Percentiles rank a stretch among this genome's conserved stretches.
phyloP scores from a whole-genome alignment of 805 yeast species.

The Kodamaea restingae region DNA sequence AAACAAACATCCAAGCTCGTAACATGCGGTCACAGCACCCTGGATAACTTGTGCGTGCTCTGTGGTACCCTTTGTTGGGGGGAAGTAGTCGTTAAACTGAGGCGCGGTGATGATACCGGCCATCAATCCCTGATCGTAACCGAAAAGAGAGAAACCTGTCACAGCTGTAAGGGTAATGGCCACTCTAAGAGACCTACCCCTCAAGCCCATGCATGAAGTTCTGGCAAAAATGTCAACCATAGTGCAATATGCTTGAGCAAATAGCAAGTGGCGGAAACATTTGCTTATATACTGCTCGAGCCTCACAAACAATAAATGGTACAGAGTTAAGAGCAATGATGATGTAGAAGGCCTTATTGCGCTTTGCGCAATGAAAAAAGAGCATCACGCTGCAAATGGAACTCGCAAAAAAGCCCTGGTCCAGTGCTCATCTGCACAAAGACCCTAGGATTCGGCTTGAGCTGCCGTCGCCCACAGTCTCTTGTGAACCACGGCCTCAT shows the following conservation, averaged over 20 bases:
- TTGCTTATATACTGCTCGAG: constrained; percentile 1
- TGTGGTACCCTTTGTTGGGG: constrained; percentile 25
- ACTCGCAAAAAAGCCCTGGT: no score
- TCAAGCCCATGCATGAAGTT: constrained; percentile 53
- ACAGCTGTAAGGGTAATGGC: constrained; percentile 24
- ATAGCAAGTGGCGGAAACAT: background rate
- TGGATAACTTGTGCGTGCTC: constrained; percentile 20
- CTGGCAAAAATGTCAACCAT: constrained; percentile 7
- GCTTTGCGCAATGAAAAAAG: background rate
- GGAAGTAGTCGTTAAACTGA: constrained; percentile 36
- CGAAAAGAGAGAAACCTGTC: constrained; percentile 29
- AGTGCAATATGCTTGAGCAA: background rate
- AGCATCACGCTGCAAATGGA: no score
- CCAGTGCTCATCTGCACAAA: no score
- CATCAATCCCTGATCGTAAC: constrained; percentile 41
- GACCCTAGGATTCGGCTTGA: no score
- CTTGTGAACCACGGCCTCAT: no score
- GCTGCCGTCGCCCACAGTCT: no score
- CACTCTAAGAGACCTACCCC: constrained; percentile 47
- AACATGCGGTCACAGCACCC: constrained; percentile 28
- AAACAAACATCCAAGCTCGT: constrained; percentile 35
- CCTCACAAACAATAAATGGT: background rate
- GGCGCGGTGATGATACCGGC: constrained; percentile 40
- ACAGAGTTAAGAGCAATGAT: background rate
- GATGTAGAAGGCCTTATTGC: background rate